Evolutionary conservation across 164 flowering plant species (phyloP).

Genomic region (Umbilicus rupestris): DNA sequence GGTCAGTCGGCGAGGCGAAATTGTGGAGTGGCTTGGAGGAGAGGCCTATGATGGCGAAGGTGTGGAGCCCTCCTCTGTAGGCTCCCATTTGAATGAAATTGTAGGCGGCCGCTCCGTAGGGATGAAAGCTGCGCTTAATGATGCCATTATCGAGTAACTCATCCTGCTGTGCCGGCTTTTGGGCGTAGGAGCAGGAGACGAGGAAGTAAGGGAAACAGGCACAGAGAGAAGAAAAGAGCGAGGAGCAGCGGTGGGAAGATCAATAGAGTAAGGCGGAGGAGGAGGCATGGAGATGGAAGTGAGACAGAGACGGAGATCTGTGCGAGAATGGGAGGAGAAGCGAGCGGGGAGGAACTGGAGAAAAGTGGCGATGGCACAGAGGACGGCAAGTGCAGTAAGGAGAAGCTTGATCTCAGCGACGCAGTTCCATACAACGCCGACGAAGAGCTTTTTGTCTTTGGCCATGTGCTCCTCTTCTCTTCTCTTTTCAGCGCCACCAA

Average conservation of each 20-base stretch:
- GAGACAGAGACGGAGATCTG: constrained; percentile 43
- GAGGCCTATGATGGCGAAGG: constrained; percentile 27
- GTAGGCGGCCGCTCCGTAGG: constrained; percentile 68
- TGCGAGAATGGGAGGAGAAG: constrained; percentile 42
- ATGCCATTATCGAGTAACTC: constrained; percentile 24
- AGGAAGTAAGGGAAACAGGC: constrained; percentile 13
- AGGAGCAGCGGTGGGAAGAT: constrained; percentile 4
- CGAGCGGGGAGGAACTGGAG: constrained; percentile 17
- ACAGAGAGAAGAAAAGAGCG: constrained; percentile 12
- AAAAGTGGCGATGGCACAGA: constrained; percentile 10
- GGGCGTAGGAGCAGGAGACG: constrained; percentile 9
- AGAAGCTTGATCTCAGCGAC: constrained; percentile 13
- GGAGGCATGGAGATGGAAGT: constrained; percentile 14
- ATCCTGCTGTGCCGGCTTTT: constrained; percentile 13
- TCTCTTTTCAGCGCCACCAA: no score
- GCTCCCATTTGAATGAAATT: constrained; percentile 76
- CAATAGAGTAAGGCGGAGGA: neutral
- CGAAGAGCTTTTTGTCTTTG: constrained; percentile 9
- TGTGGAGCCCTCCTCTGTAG: constrained; percentile 70
- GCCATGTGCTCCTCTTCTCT: no score
- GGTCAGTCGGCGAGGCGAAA: constrained; percentile 30
- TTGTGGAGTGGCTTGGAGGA: constrained; percentile 35
- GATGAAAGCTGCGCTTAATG: constrained; percentile 44
- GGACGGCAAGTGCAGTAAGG: constrained; percentile 10
- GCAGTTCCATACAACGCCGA: constrained; percentile 14